phyloP scores from a whole-genome alignment of 2,329 filamentous ascomycete genomes.

The Mariannaea sp. region DNA sequence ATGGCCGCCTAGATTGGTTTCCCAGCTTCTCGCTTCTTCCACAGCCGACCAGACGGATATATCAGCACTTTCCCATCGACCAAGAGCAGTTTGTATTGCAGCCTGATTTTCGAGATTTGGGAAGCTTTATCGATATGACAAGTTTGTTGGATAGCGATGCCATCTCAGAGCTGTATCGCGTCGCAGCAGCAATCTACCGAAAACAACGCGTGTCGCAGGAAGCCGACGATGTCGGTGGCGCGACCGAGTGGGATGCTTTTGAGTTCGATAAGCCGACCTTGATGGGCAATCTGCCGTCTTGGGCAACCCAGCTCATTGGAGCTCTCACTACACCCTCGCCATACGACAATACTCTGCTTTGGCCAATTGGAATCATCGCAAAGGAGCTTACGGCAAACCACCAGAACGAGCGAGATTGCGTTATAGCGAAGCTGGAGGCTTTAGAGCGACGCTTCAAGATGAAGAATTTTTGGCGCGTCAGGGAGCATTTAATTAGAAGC shows the following conservation, averaged over 20 bases:
- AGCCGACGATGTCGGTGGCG: background rate
- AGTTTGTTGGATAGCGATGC: conserved; percentile 5
- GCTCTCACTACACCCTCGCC: conserved; percentile 7
- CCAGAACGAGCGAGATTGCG: conserved; percentile 5
- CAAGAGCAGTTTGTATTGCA: background rate
- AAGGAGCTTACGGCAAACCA: conserved; percentile 14
- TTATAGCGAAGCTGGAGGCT: conserved; percentile 4
- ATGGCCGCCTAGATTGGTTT: conserved; percentile 26
- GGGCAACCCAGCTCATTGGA: conserved; percentile 17
- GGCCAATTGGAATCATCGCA: conserved; percentile 24
- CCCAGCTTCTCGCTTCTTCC: conserved; percentile 23
- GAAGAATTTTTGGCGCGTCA: conserved; percentile 21
- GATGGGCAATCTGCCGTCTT: conserved; percentile 24
- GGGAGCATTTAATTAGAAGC: conserved; percentile 7
- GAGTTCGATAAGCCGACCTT: background rate
- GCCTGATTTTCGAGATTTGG: conserved; percentile 1
- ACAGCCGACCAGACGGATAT: background rate
- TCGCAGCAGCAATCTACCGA: conserved; percentile 24
- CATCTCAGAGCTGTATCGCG: conserved; percentile 26
- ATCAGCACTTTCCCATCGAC: background rate
- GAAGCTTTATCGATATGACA: background rate
- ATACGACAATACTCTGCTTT: conserved; percentile 23
- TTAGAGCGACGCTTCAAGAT: conserved; percentile 22
- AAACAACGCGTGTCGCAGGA: conserved; percentile 7
- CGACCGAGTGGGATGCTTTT: no score